These are phyloP conservation scores for Linnemannia elongata DNA, from an alignment of 192 early-diverging fungal species.

Conservation along the genomic window DNA sequence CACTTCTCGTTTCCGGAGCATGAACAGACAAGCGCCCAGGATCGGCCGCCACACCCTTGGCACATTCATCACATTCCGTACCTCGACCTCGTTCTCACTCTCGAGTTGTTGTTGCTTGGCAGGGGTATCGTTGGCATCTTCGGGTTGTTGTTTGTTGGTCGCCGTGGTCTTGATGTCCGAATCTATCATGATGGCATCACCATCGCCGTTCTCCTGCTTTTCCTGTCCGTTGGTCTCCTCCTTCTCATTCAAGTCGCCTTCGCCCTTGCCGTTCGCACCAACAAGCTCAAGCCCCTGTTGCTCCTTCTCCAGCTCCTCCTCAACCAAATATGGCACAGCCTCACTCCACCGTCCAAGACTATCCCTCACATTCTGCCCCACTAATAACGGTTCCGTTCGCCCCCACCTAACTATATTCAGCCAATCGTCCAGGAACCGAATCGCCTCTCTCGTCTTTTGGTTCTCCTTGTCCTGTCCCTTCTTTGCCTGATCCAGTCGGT, in stretches of 20 bases:
- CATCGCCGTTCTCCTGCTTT: neutral
- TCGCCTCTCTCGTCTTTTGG: constrained; percentile 65
- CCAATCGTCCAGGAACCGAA: constrained; percentile 62
- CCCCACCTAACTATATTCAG: constrained; percentile 30
- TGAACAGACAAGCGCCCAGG: constrained; percentile 58
- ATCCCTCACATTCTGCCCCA: constrained; percentile 64
- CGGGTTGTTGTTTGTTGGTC: neutral
- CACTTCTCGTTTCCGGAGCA: constrained; percentile 35
- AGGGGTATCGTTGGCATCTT: neutral
- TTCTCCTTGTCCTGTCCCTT: constrained; percentile 67
- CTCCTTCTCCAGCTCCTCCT: constrained; percentile 37
- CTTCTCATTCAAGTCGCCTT: constrained; percentile 17
- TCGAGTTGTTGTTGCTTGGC: constrained; percentile 4
- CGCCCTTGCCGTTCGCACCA: constrained; percentile 16
- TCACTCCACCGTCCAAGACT: constrained; percentile 62
- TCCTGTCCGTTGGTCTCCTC: neutral
- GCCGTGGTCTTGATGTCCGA: neutral
- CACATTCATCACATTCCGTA: constrained; percentile 53
- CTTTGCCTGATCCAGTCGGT: constrained; percentile 66
- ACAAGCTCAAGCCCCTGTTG: neutral
- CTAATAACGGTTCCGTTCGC: constrained; percentile 52
- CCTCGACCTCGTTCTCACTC: constrained; percentile 42
- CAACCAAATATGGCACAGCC: constrained; percentile 55
- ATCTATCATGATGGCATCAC: neutral
- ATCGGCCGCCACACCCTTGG: constrained; percentile 64